Evolutionary conservation across 495 filamentous ascomycete species (phyloP).

Genomic region (Xylaria intraflava): DNA sequence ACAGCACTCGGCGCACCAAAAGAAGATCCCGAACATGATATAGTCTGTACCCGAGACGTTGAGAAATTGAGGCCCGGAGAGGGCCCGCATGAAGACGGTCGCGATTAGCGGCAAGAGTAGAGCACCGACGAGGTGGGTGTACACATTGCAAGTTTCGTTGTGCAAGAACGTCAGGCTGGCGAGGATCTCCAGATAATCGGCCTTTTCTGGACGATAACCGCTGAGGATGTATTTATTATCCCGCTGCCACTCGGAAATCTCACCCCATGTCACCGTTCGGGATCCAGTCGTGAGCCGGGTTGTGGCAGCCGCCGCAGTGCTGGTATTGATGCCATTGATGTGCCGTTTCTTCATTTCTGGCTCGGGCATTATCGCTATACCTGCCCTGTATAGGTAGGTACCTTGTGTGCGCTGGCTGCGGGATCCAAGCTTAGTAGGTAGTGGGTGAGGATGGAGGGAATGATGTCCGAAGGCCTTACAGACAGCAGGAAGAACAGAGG

Average conservation of each 20-base stretch:
- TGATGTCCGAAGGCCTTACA: too few species aligned
- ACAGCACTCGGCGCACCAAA: not conserved
- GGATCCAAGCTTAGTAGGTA: too few species aligned
- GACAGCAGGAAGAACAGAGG: too few species aligned
- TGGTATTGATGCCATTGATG: too few species aligned
- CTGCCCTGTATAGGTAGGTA: too few species aligned
- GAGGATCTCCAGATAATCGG: slow-evolving; percentile 55
- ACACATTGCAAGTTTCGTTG: slow-evolving; percentile 77
- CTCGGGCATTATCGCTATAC: too few species aligned
- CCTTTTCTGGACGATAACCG: slow-evolving; percentile 61
- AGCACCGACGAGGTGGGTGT: slow-evolving; percentile 59
- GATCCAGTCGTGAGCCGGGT: slow-evolving; percentile 3
- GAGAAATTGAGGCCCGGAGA: not conserved
- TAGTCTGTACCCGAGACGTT: not conserved
- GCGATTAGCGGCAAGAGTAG: slow-evolving; percentile 33
- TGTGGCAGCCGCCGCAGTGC: too few species aligned
- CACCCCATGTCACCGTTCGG: slow-evolving; percentile 50
- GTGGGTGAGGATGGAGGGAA: too few species aligned
- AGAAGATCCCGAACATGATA: not conserved
- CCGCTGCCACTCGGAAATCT: slow-evolving; percentile 57
- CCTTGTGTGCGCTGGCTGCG: too few species aligned
- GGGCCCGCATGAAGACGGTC: not conserved
- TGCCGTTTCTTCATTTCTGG: too few species aligned
- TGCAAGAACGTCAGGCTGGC: slow-evolving; percentile 62
- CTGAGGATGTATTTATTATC: slow-evolving; percentile 70